These are phyloP conservation scores for Cutaneotrichosporon dermatis DNA, from an alignment of 1,284 basidiomycete species.

Conservation along the genomic window DNA sequence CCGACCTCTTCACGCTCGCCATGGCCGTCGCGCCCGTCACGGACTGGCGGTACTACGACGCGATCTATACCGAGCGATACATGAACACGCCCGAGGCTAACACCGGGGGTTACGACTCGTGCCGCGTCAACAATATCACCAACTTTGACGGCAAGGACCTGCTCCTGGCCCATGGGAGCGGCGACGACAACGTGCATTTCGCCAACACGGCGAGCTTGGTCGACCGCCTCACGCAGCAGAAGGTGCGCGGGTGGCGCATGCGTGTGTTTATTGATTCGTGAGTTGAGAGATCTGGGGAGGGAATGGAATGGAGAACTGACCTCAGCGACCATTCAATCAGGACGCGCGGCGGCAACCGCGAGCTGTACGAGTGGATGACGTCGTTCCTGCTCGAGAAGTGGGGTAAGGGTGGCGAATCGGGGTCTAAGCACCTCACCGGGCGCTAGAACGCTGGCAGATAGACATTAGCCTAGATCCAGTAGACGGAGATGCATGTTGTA, in stretches of 20 bases:
- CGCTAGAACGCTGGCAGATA: too few species aligned
- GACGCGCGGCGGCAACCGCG: constrained; percentile 69
- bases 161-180: constrained; percentile 84
- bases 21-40: constrained; percentile 60
- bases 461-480: too few species aligned
- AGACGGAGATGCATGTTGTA: too few species aligned
- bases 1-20: constrained; percentile 77
- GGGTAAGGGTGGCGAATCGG: constrained; percentile 76
- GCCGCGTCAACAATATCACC: constrained; percentile 76
- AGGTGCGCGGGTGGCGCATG: constrained; percentile 76
- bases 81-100: constrained; percentile 80
- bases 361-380: constrained; percentile 82
- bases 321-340: constrained; percentile 68
- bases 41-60: constrained; percentile 76
- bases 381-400: constrained; percentile 81
- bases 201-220: constrained; percentile 83
- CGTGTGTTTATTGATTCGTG: constrained; percentile 97
- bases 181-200: constrained; percentile 91
- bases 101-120: constrained; percentile 72
- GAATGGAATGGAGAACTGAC: not conserved
- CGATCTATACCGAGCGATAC: constrained; percentile 77
- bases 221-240: constrained; percentile 78
- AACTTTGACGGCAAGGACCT: constrained; percentile 72
- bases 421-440: too few species aligned
- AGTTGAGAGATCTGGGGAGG: too few species aligned